phyloP scores from a whole-genome alignment of 805 yeast genomes.

The Metschnikowia hibisci region DNA sequence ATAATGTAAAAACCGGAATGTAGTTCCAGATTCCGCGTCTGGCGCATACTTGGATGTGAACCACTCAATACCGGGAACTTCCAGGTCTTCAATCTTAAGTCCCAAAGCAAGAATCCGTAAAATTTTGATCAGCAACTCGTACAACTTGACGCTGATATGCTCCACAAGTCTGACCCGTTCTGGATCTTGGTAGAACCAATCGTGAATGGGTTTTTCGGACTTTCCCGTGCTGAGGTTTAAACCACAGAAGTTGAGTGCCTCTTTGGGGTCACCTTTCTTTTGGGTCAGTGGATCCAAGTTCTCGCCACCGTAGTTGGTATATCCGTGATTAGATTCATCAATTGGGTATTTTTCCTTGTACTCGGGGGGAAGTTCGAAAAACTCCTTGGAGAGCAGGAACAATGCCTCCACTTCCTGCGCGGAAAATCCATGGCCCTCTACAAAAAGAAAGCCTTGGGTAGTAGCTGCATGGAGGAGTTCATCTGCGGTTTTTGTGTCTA shows the following conservation, averaged over 20 bases:
- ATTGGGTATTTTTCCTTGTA: constrained; percentile 51
- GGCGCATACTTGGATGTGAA: constrained; percentile 58
- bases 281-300: constrained; percentile 38
- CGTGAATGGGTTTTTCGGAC: constrained; percentile 44
- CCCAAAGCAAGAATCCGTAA: constrained; percentile 59
- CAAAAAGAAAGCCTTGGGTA: constrained; percentile 61
- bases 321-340: constrained; percentile 56
- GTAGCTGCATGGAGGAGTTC: constrained; percentile 55
- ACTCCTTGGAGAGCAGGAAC: constrained; percentile 47
- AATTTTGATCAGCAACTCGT: constrained; percentile 45
- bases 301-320: constrained; percentile 53
- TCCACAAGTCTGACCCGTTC: constrained; percentile 40
- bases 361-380: constrained; percentile 48
- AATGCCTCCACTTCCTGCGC: constrained; percentile 49
- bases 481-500: constrained; percentile 42
- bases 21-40: constrained; percentile 52
- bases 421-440: constrained; percentile 65
- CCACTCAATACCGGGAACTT: constrained; percentile 47
- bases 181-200: constrained; percentile 40
- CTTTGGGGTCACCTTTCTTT: constrained; percentile 56
- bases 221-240: constrained; percentile 49
- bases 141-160: constrained; percentile 41
- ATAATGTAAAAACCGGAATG: constrained; percentile 68
- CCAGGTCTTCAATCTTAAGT: constrained; percentile 52
- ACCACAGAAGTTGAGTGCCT: constrained; percentile 64